Conservation (phyloP, 192 early-diverging fungal genomes). For the Umbelopsis vinacea region DNA sequence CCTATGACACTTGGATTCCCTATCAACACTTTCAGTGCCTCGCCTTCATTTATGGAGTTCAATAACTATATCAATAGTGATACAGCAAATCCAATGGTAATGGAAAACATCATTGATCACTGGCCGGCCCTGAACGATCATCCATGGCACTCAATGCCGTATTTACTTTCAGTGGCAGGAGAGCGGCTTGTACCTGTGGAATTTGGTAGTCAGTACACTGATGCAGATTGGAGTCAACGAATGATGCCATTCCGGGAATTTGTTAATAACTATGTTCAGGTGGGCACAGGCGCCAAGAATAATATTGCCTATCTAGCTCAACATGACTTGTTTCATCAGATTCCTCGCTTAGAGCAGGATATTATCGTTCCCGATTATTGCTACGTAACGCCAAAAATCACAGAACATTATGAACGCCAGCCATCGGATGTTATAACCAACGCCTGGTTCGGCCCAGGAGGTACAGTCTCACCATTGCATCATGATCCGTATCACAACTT, state of each 20-base stretch:
- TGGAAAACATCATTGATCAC: conserved; percentile 54
- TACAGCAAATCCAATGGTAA: conserved; percentile 51
- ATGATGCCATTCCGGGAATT: conserved; percentile 76
- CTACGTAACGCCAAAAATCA: conserved; percentile 34
- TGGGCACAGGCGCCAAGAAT: background rate
- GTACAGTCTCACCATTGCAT: conserved; percentile 86
- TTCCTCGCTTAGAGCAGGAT: conserved; percentile 68
- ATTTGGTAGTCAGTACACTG: conserved; percentile 79
- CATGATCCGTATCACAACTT: conserved; percentile 82
- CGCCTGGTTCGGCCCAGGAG: conserved; percentile 83
- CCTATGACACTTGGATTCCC: background rate
- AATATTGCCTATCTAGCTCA: conserved; percentile 80
- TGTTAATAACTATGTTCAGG: conserved; percentile 51
- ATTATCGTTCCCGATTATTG: conserved; percentile 84
- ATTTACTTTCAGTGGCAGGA: conserved; percentile 61
- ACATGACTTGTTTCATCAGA: conserved; percentile 82
- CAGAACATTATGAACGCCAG: conserved; percentile 29
- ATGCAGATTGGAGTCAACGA: conserved; percentile 73
- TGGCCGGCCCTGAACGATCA: conserved; percentile 70
- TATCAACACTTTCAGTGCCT: background rate
- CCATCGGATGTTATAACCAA: conserved; percentile 56
- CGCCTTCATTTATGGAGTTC: conserved; percentile 32
- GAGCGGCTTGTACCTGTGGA: conserved; percentile 84
- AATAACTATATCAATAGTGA: conserved; percentile 12
- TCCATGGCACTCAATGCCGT: conserved; percentile 66